Evolutionary conservation across 78 protist genomes (phyloP), one percentile per base, ranked within the genome.

Genomic region (Emiliania huxleyi): DNA sequence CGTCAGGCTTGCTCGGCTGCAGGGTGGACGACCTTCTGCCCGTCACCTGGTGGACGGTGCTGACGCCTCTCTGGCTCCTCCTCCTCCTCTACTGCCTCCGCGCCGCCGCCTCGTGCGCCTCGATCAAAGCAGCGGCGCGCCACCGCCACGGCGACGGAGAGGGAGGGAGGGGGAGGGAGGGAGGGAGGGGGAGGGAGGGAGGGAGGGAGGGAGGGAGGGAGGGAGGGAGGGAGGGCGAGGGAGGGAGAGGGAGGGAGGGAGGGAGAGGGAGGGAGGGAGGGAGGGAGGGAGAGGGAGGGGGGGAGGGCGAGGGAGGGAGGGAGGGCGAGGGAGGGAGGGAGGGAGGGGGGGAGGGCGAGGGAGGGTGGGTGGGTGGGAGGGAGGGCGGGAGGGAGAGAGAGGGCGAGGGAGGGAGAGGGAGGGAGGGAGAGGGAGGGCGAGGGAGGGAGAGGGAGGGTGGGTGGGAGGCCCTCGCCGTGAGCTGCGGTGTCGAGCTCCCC

Each of bases 171-270:
- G 81, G 81, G 81, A 71, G 81, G n/a, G 81, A 71, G 81, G 81
- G 81, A 71, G 43, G 81, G 81, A 71, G 81, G 81, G 81, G n/a
- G 37, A n/a, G 81, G n/a, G 81, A 71, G 81, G 81, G 81, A 71
- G 81, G n/a, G 81, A 26, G 81, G n/a, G 43, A 71, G 81, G n/a
- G 81, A 71, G 81, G n/a, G 37, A 71, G 81, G n/a, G 81, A 71
- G 81, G 81, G 81, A 71, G 81, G 81, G 81, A 71, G 81, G n/a
- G 81, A 71, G 81, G n/a, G 81, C n/a, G n/a, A 71, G 81, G 40
- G 37, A 71, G 81, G 81, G 81, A 71, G 81, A 71, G 81, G 81
- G 81, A 71, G 81, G n/a, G 81, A 71, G 81, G 81, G 81, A 71
- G 43, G 81, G 81, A 71, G 81, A 15, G 81, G n/a, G 37, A n/a